Conservation (phyloP, 345 rosid genomes). For the Eucalyptus regnans region DNA sequence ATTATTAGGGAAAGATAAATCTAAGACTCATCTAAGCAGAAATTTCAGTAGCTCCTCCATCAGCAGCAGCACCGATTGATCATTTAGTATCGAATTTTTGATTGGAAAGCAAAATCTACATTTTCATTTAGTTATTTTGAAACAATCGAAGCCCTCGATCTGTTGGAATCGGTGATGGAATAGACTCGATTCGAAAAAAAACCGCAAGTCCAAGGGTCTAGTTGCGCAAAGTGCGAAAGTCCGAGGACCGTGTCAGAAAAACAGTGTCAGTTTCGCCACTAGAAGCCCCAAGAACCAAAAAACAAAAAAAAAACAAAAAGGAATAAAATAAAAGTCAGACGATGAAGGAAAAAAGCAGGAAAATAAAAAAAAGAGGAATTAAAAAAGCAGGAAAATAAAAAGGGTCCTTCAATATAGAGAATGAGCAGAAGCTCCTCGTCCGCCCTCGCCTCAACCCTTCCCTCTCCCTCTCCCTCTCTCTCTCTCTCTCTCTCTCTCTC, state of each 20-base stretch:
- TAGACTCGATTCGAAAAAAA: not conserved
- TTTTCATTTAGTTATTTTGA: not conserved
- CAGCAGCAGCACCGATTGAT: not conserved
- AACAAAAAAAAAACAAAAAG: rapidly evolving
- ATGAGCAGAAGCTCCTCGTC: not conserved
- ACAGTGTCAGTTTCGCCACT: not conserved
- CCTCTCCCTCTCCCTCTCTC: not conserved
- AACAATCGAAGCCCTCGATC: not conserved
- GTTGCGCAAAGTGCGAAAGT: not conserved
- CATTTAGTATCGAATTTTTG: not conserved
- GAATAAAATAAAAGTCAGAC: not conserved
- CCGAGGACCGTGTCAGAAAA: not conserved
- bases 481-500: not conserved
- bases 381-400: not conserved
- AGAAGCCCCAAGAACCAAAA: not conserved
- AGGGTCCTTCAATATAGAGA: not conserved
- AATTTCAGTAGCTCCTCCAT: not conserved
- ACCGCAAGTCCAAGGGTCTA: not conserved
- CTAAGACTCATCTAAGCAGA: not conserved
- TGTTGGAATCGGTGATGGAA: not conserved
- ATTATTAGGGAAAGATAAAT: not conserved
- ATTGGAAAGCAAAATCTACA: not conserved
- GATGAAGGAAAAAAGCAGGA: not conserved
- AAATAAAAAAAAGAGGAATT: not conserved
- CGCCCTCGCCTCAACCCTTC: constrained; percentile 9